Conservation (phyloP, 768 basidiomycete genomes). For the Auricularia sp. region DNA sequence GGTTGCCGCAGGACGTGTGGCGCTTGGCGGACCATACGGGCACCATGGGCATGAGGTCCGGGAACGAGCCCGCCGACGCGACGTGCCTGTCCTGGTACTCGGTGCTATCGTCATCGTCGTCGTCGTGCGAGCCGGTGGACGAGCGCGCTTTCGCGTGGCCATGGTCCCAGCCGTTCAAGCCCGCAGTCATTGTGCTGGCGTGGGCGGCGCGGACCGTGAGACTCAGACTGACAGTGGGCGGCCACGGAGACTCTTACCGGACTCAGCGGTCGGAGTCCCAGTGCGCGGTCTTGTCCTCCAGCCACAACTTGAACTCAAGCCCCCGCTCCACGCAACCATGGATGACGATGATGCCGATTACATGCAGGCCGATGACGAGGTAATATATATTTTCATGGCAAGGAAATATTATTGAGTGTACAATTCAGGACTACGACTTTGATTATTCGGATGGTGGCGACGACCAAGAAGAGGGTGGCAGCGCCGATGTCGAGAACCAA, state of each 20-base stretch:
- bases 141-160: not conserved
- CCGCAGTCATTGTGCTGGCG: not conserved
- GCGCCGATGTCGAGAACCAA: slow-evolving; percentile 91
- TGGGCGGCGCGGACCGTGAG: not conserved
- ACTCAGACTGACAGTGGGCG: not conserved
- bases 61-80: slow-evolving; percentile 10
- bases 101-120: not conserved
- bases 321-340: slow-evolving; percentile 32
- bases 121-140: not conserved
- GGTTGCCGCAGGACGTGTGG: slow-evolving; percentile 85
- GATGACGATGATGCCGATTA: slow-evolving; percentile 93
- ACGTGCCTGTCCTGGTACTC: not conserved
- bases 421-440: slow-evolving; percentile 78
- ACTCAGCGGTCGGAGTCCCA: not conserved
- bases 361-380: slow-evolving; percentile 79
- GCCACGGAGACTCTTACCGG: not conserved
- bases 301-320: not conserved
- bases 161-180: not conserved
- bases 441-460: slow-evolving; percentile 86
- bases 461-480: slow-evolving; percentile 68
- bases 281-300: too few relatives aligned
- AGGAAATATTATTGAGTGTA: slow-evolving; percentile 8
- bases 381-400: slow-evolving; percentile 20
- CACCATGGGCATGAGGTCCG: slow-evolving; percentile 12
- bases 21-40: slow-evolving; percentile 40